phyloP scores from a whole-genome alignment of 495 filamentous ascomycete genomes.

The Hypoxylon rickii region DNA sequence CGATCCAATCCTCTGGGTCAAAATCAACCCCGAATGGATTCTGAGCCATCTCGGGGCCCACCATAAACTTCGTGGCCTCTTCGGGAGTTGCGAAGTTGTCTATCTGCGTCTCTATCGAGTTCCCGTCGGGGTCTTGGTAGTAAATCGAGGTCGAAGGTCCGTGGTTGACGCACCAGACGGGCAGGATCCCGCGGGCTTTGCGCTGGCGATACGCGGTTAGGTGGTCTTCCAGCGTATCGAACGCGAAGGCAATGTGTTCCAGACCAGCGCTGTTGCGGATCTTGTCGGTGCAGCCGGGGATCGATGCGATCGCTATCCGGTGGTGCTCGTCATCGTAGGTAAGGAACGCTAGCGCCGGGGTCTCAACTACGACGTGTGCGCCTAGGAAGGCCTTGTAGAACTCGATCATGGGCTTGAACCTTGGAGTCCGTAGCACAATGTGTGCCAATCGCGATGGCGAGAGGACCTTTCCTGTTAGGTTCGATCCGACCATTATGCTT shows the following conservation, averaged over 20 bases:
- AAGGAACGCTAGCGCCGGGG: slow-evolving; percentile 41
- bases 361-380: slow-evolving; percentile 29
- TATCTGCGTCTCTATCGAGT: slow-evolving; percentile 52
- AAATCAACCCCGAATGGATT: slow-evolving; percentile 47
- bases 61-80: slow-evolving; percentile 43
- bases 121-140: slow-evolving; percentile 54
- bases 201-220: slow-evolving; percentile 40
- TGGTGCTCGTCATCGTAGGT: slow-evolving; percentile 55
- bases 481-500: slow-evolving; percentile 17
- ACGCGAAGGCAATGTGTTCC: slow-evolving; percentile 49
- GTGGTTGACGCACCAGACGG: slow-evolving; percentile 51
- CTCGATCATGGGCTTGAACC: slow-evolving; percentile 34
- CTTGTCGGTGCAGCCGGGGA: slow-evolving; percentile 33
- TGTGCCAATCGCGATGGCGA: slow-evolving; percentile 33
- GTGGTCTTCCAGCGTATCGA: slow-evolving; percentile 38
- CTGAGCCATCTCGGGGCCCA: slow-evolving; percentile 16
- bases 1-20: slow-evolving; percentile 45
- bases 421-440: slow-evolving; percentile 37
- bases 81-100: slow-evolving; percentile 49
- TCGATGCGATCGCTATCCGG: slow-evolving; percentile 45
- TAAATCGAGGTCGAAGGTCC: slow-evolving; percentile 51
- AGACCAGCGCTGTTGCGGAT: slow-evolving; percentile 35
- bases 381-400: slow-evolving; percentile 46
- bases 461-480: slow-evolving; percentile 27
- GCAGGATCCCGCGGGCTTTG: slow-evolving; percentile 42